Percentiles rank a stretch among this genome's conserved stretches.
Conservation (phyloP, 2,329 filamentous ascomycete genomes). For the Epicoccum nigrum region DNA sequence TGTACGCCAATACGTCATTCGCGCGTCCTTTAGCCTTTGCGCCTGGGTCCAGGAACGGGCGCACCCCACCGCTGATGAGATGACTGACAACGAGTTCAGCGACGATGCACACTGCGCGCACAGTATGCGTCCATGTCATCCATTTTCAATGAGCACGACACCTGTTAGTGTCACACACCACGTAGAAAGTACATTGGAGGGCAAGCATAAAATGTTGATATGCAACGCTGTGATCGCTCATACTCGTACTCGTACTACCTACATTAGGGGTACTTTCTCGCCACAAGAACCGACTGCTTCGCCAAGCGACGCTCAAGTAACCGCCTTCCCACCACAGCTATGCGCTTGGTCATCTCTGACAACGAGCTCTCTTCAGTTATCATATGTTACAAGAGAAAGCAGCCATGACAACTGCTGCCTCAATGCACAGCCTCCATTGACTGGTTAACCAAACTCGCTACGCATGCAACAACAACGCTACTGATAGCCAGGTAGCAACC, state of each 20-base stretch:
- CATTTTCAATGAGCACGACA: background rate
- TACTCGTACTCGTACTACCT: too few species aligned
- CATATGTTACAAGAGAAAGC: constrained; percentile 22
- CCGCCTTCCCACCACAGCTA: constrained; percentile 18
- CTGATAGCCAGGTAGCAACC: constrained; percentile 1
- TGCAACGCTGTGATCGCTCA: constrained; percentile 6
- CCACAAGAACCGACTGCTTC: background rate
- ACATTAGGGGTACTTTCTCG: constrained; percentile 7
- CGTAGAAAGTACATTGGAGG: too few species aligned
- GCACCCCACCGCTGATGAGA: background rate
- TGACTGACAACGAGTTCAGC: constrained; percentile 24
- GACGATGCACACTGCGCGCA: too few species aligned
- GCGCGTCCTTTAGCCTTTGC: background rate
- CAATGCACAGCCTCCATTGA: constrained; percentile 3
- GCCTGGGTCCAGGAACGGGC: constrained; percentile 13
- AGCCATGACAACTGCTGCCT: constrained; percentile 1
- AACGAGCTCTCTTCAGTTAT: constrained; percentile 5
- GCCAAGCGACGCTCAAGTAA: constrained; percentile 28
- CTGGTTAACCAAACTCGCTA: constrained; percentile 1
- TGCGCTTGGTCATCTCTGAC: constrained; percentile 14
- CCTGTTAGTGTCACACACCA: background rate
- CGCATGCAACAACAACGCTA: constrained; percentile 9
- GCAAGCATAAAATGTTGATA: background rate
- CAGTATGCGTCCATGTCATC: constrained; percentile 3
- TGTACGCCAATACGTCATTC: constrained; percentile 30